phyloP scores from a whole-genome alignment of 345 rosid genomes.

The Eucalyptus guilfoylei region DNA sequence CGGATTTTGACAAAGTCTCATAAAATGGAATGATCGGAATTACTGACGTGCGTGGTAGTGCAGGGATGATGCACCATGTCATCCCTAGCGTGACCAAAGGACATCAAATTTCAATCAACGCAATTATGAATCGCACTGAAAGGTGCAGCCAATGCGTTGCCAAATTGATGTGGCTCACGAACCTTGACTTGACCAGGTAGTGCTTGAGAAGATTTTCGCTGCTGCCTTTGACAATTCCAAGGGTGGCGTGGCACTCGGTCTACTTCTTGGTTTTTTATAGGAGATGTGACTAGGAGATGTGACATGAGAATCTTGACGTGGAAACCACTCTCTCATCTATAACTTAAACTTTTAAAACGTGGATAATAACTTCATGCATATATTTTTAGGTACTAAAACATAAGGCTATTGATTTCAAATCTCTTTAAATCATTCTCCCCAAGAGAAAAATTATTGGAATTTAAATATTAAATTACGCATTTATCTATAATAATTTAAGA shows the following conservation, averaged over 20 bases:
- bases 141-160: not conserved
- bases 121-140: not conserved
- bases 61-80: not conserved
- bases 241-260: not conserved
- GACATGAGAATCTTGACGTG: not conserved
- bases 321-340: accelerated
- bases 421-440: not conserved
- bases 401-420: not conserved
- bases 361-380: not conserved
- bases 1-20: not conserved
- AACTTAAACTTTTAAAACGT: not conserved
- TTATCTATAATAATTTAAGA: not conserved
- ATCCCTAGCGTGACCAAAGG: not conserved
- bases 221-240: not conserved
- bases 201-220: not conserved
- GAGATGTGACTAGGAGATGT: not conserved
- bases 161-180: not conserved
- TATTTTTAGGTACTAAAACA: not conserved
- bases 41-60: not conserved
- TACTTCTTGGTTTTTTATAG: not conserved
- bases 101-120: not conserved
- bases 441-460: accelerated
- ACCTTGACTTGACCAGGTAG: not conserved
- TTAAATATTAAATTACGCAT: not conserved
- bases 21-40: not conserved